These are phyloP conservation scores for Neoascochyta sp. DNA, from an alignment of 2,329 filamentous ascomycete genomes.

Conservation along the genomic window DNA sequence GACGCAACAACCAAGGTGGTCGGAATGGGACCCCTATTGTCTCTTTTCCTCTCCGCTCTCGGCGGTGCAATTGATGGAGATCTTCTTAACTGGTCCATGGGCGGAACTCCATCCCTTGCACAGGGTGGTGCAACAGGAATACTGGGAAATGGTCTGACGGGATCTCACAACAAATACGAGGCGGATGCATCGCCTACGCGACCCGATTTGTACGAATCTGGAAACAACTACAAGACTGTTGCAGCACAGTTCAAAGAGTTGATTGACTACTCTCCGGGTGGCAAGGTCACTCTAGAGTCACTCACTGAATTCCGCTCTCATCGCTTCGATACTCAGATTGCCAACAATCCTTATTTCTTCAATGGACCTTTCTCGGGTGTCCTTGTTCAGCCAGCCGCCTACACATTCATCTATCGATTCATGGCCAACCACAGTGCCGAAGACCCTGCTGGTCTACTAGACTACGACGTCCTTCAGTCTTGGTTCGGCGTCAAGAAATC, in stretches of 20 bases:
- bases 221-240: slow-evolving; percentile 22
- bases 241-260: slow-evolving; percentile 19
- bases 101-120: slow-evolving; percentile 17
- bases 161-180: slow-evolving; percentile 25
- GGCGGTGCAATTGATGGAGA: slow-evolving; percentile 20
- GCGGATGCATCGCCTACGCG: slow-evolving; percentile 21
- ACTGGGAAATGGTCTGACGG: slow-evolving; percentile 16
- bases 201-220: slow-evolving; percentile 18
- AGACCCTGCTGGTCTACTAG: slow-evolving; percentile 12
- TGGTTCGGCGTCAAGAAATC: slow-evolving; percentile 21
- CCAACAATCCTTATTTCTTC: slow-evolving; percentile 20
- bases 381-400: slow-evolving; percentile 24
- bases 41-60: slow-evolving; percentile 15
- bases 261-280: slow-evolving; percentile 19
- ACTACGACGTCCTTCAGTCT: slow-evolving; percentile 16
- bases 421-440: slow-evolving; percentile 24
- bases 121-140: slow-evolving; percentile 17
- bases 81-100: slow-evolving; percentile 18
- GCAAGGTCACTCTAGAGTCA: slow-evolving; percentile 18
- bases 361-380: slow-evolving; percentile 21
- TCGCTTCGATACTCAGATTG: slow-evolving; percentile 17
- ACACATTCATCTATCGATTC: slow-evolving; percentile 26
- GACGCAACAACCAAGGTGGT: slow-evolving; percentile 18
- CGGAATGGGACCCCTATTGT: slow-evolving; percentile 15
- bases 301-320: slow-evolving; percentile 17